phyloP scores from a whole-genome alignment of 2,329 filamentous ascomycete genomes.

The Beauveria sp. region DNA sequence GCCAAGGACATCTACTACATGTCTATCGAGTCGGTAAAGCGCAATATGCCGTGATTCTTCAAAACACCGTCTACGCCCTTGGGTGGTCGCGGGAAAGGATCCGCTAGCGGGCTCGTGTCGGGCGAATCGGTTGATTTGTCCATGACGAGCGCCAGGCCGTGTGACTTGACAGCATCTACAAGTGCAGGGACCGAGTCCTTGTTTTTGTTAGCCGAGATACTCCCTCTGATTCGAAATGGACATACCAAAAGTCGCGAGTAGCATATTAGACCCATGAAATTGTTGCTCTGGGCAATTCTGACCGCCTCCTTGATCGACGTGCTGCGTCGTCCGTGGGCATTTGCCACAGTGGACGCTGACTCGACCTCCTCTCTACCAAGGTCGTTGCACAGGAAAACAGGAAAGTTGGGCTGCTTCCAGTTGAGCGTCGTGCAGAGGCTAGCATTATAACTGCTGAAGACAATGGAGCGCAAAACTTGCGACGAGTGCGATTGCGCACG shows the following conservation, averaged over 20 bases:
- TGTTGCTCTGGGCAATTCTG: slow-evolving; percentile 86
- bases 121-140: slow-evolving; percentile 63
- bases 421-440: slow-evolving; percentile 89
- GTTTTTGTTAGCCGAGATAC: slow-evolving; percentile 12
- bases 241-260: slow-evolving; percentile 77
- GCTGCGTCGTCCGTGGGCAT: slow-evolving; percentile 60
- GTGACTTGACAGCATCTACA: slow-evolving; percentile 87
- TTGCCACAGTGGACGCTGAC: slow-evolving; percentile 27
- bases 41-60: slow-evolving; percentile 76
- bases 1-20: slow-evolving; percentile 2
- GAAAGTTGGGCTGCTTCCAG: slow-evolving; percentile 99
- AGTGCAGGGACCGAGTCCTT: slow-evolving; percentile 90
- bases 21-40: slow-evolving; percentile 90
- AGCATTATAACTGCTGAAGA: slow-evolving; percentile 89
- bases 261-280: slow-evolving; percentile 96
- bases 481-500: slow-evolving; percentile 49
- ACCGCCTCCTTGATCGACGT: slow-evolving; percentile 93
- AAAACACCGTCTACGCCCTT: slow-evolving; percentile 83
- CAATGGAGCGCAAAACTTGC: slow-evolving; percentile 73
- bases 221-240: slow-evolving; percentile 16
- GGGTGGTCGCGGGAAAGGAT: slow-evolving; percentile 55
- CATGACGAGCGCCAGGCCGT: slow-evolving; percentile 83
- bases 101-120: slow-evolving; percentile 30
- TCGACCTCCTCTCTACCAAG: slow-evolving; percentile 54
- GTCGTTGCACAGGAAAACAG: slow-evolving; percentile 91